Percentiles rank a stretch among this genome's conserved stretches.
Conservation (phyloP, 2,329 filamentous ascomycete species). For the Fusarium praegraminearum region DNA sequence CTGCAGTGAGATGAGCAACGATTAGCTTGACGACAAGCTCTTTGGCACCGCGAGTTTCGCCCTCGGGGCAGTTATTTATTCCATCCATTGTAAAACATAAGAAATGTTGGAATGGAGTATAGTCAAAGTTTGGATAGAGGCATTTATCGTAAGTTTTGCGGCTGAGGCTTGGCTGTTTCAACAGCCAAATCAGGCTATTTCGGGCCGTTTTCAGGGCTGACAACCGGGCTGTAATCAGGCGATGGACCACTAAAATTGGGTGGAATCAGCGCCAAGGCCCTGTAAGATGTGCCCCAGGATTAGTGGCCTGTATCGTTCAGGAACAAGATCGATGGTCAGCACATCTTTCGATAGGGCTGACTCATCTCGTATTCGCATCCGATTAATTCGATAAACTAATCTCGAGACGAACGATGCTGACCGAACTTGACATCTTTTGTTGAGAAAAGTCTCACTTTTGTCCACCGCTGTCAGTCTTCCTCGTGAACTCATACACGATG, state of each 20-base stretch:
- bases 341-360: conserved; percentile 11
- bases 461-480: accelerated
- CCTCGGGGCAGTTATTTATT: background rate
- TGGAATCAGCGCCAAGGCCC: background rate
- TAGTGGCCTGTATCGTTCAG: background rate
- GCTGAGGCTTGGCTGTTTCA: background rate
- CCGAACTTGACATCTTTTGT: background rate
- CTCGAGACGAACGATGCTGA: conserved; percentile 9
- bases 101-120: background rate
- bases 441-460: background rate
- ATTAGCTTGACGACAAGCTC: conserved; percentile 30
- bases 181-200: background rate
- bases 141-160: background rate
- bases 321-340: conserved; percentile 1
- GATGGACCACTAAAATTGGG: background rate
- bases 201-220: background rate
- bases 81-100: too few species aligned
- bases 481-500: background rate
- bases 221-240: too few species aligned
- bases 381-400: background rate
- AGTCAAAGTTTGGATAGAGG: background rate
- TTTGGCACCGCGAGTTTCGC: background rate
- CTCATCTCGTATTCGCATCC: conserved; percentile 11
- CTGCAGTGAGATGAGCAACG: conserved; percentile 19
- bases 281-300: background rate